Base-by-base conservation (phyloP, 805 yeast species). In the Yamadazyma nakazawae region DNA sequence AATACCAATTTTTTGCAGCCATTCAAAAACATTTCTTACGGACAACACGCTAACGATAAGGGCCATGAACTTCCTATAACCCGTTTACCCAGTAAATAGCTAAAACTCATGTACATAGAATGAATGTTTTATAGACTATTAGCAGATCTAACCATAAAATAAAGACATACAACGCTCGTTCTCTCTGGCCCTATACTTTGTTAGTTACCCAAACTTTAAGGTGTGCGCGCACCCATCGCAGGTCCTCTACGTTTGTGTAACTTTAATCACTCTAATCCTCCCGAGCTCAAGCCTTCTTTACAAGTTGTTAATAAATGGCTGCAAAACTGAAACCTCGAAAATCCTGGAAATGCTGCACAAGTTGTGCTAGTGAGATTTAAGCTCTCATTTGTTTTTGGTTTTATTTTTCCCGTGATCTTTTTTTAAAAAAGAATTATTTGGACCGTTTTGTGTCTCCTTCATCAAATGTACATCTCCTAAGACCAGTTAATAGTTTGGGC, bases 1-100 rank as follows among this genome's bases (percentile, higher is more conserved):
- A 58, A 67, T 1, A 35, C 73, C 5, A 67, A 70, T 2, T 74
- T 53, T 55, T 79, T 86, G 1, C 50, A 45, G 10, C 62, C 81
- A 21, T 91, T 88, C 0, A 64, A 72, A 0, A 96, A 88, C 59
- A 46, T 61, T 4, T 54, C 63, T 0, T 91, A 86, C 57, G 96
- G 95, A 5, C 48, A 51, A 7, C 73, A 72, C 30, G 79, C 80
- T 2, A 84, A 84, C 53, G 51, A 56, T 16, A 62, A 68, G 40
- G 43, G 43, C 36, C 84, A 83, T 19, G 75, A 75, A 53, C 62
- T 69, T 26, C 85, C 85, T 9, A 63, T 81, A 10, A 54, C 58
- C 41, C 70, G 74, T 8, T 21, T 42, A 2, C 41, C 41, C 16
- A 28, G 32, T 28, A 28, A 28, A 28, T 28, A 28, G 11, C 3